Conservation (phyloP, 805 yeast species). For the Wickerhamomyces queroliae region DNA sequence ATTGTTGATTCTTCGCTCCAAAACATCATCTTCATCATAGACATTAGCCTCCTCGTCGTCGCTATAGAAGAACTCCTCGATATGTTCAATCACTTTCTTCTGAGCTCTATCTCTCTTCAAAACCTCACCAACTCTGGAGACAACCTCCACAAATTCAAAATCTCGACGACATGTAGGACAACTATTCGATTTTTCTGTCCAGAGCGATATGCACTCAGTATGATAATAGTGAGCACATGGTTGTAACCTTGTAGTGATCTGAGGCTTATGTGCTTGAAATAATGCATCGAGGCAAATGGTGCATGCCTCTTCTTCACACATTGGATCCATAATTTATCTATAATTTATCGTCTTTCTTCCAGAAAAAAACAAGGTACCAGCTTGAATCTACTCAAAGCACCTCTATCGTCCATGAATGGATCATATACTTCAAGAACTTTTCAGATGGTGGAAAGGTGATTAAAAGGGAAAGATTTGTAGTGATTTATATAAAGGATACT, state of each 20-base stretch:
- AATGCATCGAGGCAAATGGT: conserved; percentile 53
- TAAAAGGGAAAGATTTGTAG: too few species aligned
- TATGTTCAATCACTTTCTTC: conserved; percentile 6
- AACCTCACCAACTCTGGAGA: conserved; percentile 15
- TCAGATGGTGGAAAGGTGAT: too few species aligned
- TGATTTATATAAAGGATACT: too few species aligned
- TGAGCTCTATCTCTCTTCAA: conserved; percentile 7
- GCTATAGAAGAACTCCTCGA: conserved; percentile 14
- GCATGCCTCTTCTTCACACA: conserved; percentile 31
- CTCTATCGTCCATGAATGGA: too few species aligned
- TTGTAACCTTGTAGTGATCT: conserved; percentile 23
- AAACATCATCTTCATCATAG: conserved; percentile 3
- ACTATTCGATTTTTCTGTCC: conserved; percentile 51
- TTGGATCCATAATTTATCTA: too few species aligned
- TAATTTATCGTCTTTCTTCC: not conserved
- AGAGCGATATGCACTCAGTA: conserved; percentile 45
- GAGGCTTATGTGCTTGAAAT: conserved; percentile 12
- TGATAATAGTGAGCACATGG: conserved; percentile 57
- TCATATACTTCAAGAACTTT: too few species aligned
- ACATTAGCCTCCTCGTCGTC: conserved; percentile 8
- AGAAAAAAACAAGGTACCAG: not conserved
- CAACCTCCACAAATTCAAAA: conserved; percentile 32
- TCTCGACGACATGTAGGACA: conserved; percentile 58
- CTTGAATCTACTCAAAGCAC: too few species aligned
- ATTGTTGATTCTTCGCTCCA: conserved; percentile 14